phyloP scores from a whole-genome alignment of 257 asterid genomes.

The Fraxinus anomala region DNA sequence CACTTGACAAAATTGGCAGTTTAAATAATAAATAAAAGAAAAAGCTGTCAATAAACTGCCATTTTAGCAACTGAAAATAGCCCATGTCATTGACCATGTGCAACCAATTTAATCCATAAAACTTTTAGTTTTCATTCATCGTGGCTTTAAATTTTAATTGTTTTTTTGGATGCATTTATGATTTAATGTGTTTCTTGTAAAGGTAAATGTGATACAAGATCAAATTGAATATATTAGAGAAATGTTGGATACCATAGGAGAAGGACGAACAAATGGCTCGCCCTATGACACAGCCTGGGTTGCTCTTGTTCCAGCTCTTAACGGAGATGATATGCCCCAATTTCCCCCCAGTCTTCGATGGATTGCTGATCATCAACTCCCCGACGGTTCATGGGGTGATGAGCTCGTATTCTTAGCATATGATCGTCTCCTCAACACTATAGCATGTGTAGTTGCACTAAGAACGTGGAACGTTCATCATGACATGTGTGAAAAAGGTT shows the following conservation, averaged over 20 bases:
- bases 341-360: constrained; percentile 37
- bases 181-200: neutral
- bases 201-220: constrained; percentile 20
- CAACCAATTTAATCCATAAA: too few relatives aligned
- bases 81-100: too few relatives aligned
- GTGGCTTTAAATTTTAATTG: neutral
- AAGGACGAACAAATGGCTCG: constrained; percentile 48
- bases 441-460: constrained; percentile 50
- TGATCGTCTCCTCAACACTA: constrained; percentile 46
- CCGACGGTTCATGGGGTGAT: too few relatives aligned
- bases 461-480: constrained; percentile 40
- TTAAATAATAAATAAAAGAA: too few relatives aligned
- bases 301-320: constrained; percentile 28
- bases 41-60: too few relatives aligned
- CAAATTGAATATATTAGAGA: constrained; percentile 19
- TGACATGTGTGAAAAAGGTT: constrained; percentile 34
- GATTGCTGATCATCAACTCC: too few relatives aligned
- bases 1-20: too few relatives aligned
- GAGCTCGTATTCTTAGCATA: constrained; percentile 12
- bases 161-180: neutral
- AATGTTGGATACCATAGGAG: constrained; percentile 32
- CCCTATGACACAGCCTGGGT: constrained; percentile 59
- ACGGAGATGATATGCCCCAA: constrained; percentile 29
- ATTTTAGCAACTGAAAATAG: too few relatives aligned
- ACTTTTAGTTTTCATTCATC: neutral